phyloP scores from a whole-genome alignment of 2,329 filamentous ascomycete species.

The Xylariales sp. region DNA sequence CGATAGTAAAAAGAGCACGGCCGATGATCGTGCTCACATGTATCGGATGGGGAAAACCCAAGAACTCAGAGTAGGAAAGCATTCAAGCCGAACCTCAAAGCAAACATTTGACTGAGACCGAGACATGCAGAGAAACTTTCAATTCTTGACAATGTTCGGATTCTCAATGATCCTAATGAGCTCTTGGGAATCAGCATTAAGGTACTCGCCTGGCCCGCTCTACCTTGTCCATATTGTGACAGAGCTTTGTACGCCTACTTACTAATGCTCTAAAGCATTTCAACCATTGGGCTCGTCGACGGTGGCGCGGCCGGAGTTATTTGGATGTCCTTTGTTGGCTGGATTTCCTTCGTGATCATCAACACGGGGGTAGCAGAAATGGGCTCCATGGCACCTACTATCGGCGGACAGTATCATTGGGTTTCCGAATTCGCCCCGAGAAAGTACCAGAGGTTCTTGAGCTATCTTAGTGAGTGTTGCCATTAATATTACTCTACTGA shows the following conservation, averaged over 20 bases:
- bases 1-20: no score
- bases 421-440: constrained; percentile 48
- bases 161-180: constrained; percentile 41
- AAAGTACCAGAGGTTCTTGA: constrained; percentile 45
- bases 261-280: no score
- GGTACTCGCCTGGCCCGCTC: constrained; percentile 12
- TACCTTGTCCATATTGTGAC: background rate
- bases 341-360: constrained; percentile 31
- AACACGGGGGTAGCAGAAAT: constrained; percentile 43
- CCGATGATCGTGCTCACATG: constrained; percentile 3
- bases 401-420: constrained; percentile 56
- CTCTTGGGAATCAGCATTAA: constrained; percentile 39
- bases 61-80: background rate
- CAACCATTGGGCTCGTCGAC: constrained; percentile 21
- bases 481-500: no score
- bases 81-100: background rate
- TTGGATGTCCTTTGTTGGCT: constrained; percentile 36
- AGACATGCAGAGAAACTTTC: no score
- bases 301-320: constrained; percentile 42
- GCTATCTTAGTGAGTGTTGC: constrained; percentile 47
- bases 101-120: constrained; percentile 5
- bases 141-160: constrained; percentile 40
- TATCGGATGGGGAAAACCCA: constrained; percentile 4
- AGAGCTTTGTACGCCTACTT: no score
- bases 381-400: constrained; percentile 50